phyloP scores from a whole-genome alignment of 75 land plant genomes.

The Isoetes taiwanensis region DNA sequence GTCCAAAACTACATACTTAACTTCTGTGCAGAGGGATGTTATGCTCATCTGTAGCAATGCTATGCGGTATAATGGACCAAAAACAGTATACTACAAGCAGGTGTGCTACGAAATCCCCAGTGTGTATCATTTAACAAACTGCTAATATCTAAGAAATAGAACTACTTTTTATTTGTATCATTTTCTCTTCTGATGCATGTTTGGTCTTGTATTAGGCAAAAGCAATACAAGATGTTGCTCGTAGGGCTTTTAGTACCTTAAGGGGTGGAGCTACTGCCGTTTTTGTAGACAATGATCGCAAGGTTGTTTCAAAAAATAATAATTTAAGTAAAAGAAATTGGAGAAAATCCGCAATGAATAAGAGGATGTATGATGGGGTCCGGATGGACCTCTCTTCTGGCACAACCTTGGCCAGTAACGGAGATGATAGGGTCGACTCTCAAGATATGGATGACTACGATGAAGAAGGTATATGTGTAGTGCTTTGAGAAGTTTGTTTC shows the following conservation, averaged over 20 bases:
- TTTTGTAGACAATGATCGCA: conserved; percentile 18
- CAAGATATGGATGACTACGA: conserved; percentile 29
- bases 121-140: background rate
- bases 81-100: conserved; percentile 80
- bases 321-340: conserved; percentile 24
- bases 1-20: background rate
- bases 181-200: background rate
- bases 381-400: conserved; percentile 58
- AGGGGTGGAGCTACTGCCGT: background rate
- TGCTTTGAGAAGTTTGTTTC: background rate
- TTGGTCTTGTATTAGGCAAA: conserved; percentile 40
- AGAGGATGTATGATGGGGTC: conserved; percentile 31
- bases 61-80: conserved; percentile 83
- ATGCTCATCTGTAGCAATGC: conserved; percentile 79
- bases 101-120: conserved; percentile 14
- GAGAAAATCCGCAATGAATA: conserved; percentile 15
- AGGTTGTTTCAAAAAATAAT: conserved; percentile 24
- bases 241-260: conserved; percentile 38
- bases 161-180: background rate
- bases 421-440: conserved; percentile 24
- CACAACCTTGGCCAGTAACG: conserved; percentile 37
- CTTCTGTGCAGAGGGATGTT: conserved; percentile 66
- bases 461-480: conserved; percentile 30
- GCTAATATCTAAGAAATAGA: background rate
- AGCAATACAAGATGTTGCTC: conserved; percentile 71